Conservation (phyloP, 1,139 yeast genomes). For the Candida tropicalis region DNA sequence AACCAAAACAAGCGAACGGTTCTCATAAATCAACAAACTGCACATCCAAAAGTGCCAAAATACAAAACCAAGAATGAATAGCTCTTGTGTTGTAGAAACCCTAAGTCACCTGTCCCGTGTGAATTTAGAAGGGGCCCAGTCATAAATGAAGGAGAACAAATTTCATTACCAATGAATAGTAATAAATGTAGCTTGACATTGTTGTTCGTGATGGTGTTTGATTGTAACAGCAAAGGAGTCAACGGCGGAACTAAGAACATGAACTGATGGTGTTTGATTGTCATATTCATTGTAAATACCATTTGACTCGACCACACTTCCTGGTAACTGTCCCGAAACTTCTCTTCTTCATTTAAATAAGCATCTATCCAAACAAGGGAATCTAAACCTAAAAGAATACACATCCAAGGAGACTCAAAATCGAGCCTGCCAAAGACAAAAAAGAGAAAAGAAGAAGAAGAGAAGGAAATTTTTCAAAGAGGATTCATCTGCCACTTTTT, state of each 20-base stretch:
- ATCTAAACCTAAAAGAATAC: not conserved
- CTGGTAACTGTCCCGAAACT: not conserved
- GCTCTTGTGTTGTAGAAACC: not conserved
- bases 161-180: not conserved
- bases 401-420: not conserved
- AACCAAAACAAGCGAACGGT: not conserved
- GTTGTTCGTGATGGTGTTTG: constrained; percentile 1
- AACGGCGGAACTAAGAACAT: not conserved
- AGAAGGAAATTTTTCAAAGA: not conserved
- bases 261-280: constrained; percentile 1
- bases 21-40: not conserved
- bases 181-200: too few relatives aligned
- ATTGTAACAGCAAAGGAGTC: not conserved
- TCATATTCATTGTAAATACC: not conserved
- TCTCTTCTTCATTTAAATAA: not conserved
- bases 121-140: not conserved
- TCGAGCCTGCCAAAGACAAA: too few relatives aligned
- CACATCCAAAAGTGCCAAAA: not conserved
- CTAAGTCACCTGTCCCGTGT: constrained; percentile 3
- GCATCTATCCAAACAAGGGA: not conserved
- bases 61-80: not conserved
- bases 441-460: not conserved
- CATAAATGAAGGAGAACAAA: not conserved
- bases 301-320: not conserved
- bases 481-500: not conserved